Base-by-base conservation (phyloP, 139 green algal genomes). In the Micractinium conductrix region DNA sequence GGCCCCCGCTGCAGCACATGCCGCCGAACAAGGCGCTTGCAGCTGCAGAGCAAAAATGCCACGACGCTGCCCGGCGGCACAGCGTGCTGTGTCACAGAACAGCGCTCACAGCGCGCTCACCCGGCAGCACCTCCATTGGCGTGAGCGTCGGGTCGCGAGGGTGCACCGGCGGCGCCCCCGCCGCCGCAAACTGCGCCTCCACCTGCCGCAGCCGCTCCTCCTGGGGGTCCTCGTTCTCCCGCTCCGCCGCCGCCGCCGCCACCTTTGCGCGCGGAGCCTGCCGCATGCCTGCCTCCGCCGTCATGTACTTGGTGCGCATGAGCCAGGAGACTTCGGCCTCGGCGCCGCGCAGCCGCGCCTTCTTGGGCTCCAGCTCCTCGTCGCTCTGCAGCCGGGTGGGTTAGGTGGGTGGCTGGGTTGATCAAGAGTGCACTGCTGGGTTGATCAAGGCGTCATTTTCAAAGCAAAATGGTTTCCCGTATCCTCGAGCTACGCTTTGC, bases 251-350 rank as follows among this genome's bases (percentile, higher is more conserved):
- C 21, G 12, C 65, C 53, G n/a, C 44, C 74, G 80, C 48, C 48
- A 58, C 48, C 48, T 16, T 58, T 58, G 48, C 48, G 12, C 48
- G 48, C 48, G 10, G 48, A n/a, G 12, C 48, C 48, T 58, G 12
- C 48, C 16, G 48, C 48, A 58, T 16, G 12, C 48, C 48, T 16
- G 53, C 53, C 24, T 21, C 53, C 10, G 53, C 81, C 55, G 86
- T 87, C 43, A 95, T 92, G 88, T 95, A 95, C 19, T 89, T 93
- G 28, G 92, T 95, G 76, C 89, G 85, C 87, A 95, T 91, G 10
- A 95, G 87, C 92, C 92, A 95, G 26, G 91, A 91, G 28, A 92
- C 82, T 74, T 93, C 87, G 0, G 73, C 71, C 4, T 63, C 70
- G 16, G 68, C 62, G 75, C 85, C 76, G 1, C 79, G 76, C 65